phyloP scores from a whole-genome alignment of 2,329 filamentous ascomycete genomes.

The Talaromyces funiculosus region DNA sequence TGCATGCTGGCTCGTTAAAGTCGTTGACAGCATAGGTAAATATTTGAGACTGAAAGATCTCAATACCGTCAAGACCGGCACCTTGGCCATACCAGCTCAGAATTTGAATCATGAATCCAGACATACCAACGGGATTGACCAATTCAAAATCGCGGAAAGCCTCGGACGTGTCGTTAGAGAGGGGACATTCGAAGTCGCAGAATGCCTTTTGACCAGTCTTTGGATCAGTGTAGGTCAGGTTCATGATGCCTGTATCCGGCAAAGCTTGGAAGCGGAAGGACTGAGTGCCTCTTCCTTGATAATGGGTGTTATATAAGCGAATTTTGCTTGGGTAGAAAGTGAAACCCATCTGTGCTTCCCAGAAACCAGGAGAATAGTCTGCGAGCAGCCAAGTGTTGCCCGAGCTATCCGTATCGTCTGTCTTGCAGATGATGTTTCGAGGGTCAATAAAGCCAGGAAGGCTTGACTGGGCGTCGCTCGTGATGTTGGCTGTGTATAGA shows the following conservation, averaged over 20 bases:
- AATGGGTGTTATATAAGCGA: constrained; percentile 79
- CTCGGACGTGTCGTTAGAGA: constrained; percentile 62
- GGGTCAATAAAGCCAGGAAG: constrained; percentile 67
- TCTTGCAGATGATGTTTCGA: constrained; percentile 75
- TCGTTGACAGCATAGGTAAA: constrained; percentile 76
- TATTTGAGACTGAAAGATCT: constrained; percentile 77
- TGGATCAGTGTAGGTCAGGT: constrained; percentile 83
- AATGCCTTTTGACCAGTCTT: constrained; percentile 59
- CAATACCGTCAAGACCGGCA: constrained; percentile 77
- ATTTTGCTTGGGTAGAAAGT: constrained; percentile 82
- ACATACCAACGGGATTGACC: constrained; percentile 83
- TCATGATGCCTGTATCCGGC: constrained; percentile 89
- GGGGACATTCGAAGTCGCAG: constrained; percentile 80
- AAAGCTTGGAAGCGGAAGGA: constrained; percentile 81
- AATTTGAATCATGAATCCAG: constrained; percentile 76
- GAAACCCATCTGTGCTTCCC: constrained; percentile 77
- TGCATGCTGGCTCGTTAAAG: constrained; percentile 85
- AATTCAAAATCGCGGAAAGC: constrained; percentile 86
- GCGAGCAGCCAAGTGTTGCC: constrained; percentile 77
- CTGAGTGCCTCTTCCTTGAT: constrained; percentile 78
- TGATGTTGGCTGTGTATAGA: constrained; percentile 69
- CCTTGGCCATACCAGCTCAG: constrained; percentile 81
- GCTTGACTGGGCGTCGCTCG: constrained; percentile 56
- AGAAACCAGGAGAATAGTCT: constrained; percentile 70
- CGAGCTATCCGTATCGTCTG: constrained; percentile 58